Percentiles rank a stretch among this genome's conserved stretches.
Evolutionary conservation across 2,329 filamentous ascomycete species (phyloP).

Genomic region (Pseudocercospora pini-densiflorae): DNA sequence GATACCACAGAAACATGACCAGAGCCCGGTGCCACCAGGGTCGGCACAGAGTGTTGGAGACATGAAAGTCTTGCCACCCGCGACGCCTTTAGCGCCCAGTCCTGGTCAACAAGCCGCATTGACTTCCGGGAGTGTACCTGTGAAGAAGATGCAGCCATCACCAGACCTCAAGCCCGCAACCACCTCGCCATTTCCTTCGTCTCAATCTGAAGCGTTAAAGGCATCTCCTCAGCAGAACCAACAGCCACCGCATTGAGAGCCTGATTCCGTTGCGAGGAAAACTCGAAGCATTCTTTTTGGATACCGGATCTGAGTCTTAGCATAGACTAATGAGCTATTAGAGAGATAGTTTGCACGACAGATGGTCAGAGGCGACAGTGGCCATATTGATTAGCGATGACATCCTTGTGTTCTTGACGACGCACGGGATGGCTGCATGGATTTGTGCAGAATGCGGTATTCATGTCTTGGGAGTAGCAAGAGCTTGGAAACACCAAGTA

Average conservation of each 20-base stretch:
- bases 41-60: slow-evolving; percentile 27
- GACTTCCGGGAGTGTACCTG: slow-evolving; percentile 34
- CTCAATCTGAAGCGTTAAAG: neutral
- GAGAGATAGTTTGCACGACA: neutral
- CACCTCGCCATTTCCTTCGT: neutral
- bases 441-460: neutral
- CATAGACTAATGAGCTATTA: neutral
- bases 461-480: neutral
- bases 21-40: slow-evolving; percentile 28
- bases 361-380: neutral
- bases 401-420: neutral
- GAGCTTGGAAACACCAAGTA: neutral
- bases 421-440: neutral
- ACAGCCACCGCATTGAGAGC: neutral
- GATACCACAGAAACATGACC: slow-evolving; percentile 40
- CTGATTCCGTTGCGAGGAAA: neutral
- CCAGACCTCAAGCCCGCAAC: neutral
- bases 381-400: neutral
- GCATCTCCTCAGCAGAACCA: neutral
- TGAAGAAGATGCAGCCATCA: slow-evolving; percentile 35
- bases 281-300: neutral
- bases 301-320: neutral
- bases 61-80: slow-evolving; percentile 31
- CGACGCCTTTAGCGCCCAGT: slow-evolving; percentile 35
- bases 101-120: slow-evolving; percentile 31